Evolutionary conservation across 208 protist species (phyloP).

Genomic region (Leishmania tropica): DNA sequence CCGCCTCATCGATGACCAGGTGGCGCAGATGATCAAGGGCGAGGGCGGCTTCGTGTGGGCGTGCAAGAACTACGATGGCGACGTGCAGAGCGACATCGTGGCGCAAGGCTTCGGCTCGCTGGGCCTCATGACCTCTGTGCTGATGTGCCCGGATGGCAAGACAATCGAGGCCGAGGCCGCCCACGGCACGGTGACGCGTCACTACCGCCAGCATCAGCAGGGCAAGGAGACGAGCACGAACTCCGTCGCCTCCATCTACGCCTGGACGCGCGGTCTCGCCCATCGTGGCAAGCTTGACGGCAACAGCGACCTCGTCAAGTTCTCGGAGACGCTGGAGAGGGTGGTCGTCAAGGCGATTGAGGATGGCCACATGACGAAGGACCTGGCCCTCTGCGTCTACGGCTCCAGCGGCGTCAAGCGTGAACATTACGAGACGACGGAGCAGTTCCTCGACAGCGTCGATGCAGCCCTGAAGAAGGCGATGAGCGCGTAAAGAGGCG

Average conservation of each 20-base stretch:
- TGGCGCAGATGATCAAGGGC: constrained; percentile 95
- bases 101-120: constrained; percentile 97
- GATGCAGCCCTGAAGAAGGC: constrained; percentile 60
- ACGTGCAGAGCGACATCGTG: constrained; percentile 98
- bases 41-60: constrained; percentile 97
- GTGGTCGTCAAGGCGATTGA: constrained; percentile 94
- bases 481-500: constrained; percentile 28
- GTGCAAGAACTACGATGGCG: constrained; percentile 99
- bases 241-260: constrained; percentile 98
- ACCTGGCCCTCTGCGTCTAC: constrained; percentile 96
- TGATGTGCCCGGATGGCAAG: constrained; percentile 97
- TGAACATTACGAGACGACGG: constrained; percentile 88
- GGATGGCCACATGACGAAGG: constrained; percentile 97
- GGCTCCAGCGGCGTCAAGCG: constrained; percentile 77
- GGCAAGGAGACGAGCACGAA: constrained; percentile 97
- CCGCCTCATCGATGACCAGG: constrained; percentile 98
- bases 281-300: constrained; percentile 96
- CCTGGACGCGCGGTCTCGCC: constrained; percentile 96
- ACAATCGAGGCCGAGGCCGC: constrained; percentile 98
- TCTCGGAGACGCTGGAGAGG: constrained; percentile 87
- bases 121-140: constrained; percentile 98
- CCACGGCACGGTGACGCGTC: constrained; percentile 98
- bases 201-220: constrained; percentile 97
- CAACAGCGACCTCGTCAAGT: constrained; percentile 92
- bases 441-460: constrained; percentile 89